These are phyloP conservation scores for Botrytis tulipae DNA, from an alignment of 2,329 filamentous ascomycete genomes.

Conservation along the genomic window DNA sequence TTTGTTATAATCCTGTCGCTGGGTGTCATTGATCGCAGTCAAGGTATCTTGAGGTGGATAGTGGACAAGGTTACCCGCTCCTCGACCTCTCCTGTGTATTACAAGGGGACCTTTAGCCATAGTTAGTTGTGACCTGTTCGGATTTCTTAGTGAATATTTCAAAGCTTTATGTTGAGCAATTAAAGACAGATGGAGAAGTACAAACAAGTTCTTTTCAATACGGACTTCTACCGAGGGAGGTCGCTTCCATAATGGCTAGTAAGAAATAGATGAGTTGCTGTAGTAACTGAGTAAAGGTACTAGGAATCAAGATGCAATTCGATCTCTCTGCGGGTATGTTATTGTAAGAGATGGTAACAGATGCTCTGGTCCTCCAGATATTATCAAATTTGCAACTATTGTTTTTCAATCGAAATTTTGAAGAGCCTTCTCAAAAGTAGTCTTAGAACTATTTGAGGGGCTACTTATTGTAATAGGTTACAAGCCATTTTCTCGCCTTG, in stretches of 20 bases:
- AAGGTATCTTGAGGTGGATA: background rate
- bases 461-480: background rate
- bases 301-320: background rate
- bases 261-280: background rate
- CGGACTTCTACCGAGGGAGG: background rate
- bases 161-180: background rate
- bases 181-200: background rate
- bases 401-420: background rate
- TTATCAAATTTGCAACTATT: background rate
- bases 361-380: background rate
- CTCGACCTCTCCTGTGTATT: background rate
- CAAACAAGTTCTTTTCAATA: background rate
- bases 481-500: background rate
- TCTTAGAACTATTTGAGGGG: background rate
- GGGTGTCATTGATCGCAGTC: background rate
- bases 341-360: background rate
- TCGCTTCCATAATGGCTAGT: background rate
- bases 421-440: background rate
- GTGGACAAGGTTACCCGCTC: background rate
- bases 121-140: background rate
- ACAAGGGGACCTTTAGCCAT: background rate
- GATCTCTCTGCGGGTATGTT: background rate
- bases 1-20: background rate
- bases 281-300: background rate
- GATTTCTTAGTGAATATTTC: background rate